Base-by-base conservation (phyloP, 2,329 filamentous ascomycete species). In the Orbilia quercus region DNA sequence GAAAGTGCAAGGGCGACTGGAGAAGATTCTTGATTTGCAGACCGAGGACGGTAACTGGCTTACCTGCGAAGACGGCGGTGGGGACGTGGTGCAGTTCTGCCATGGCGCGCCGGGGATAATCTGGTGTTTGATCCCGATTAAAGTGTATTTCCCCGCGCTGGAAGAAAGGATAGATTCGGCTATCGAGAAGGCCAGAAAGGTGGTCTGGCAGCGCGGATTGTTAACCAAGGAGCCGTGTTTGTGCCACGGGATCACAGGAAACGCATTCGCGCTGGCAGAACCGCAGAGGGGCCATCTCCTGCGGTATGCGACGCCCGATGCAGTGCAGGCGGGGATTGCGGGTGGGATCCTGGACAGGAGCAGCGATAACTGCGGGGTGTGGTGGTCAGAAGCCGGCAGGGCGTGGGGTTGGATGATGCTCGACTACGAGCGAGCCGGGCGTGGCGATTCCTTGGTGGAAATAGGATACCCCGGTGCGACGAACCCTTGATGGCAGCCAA, bases 21-120 rank as follows among this genome's bases (percentile, higher is more conserved):
- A 82, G 0, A 82, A 82, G 7, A 78, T 91, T 9, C 81, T 91
- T 1, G 84, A 84, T 36, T 82, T 86, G 74, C 89, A 91, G 77
- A 83, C 82, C 58, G 81, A 84, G 2, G 85, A 84, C 70, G 88
- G 88, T 2, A 90, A 90, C 78, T 90, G 88, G 81, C 86, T 87
- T 0, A 84, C 84, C 5, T 85, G 83, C 50, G 82, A 85, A 7
- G 83, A 77, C 4, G 82, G 81, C 50, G 81, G 83, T 73, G 80
- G 75, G 11, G 76, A 82, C 44, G 81, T 88, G 5, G 84, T 90
- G 5, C 88, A 90, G 77, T 88, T 89, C 79, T 90, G 88, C 77
- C 88, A 90, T 76, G 89, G 89, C 1, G 87, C 86, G 0, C 86
- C 88, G 1, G 89, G 88, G 0, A 84, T 89, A 20, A 80, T 89